These are phyloP conservation scores for Calcarisporium arbuscula DNA, from an alignment of 2,329 filamentous ascomycete species.

Conservation along the genomic window DNA sequence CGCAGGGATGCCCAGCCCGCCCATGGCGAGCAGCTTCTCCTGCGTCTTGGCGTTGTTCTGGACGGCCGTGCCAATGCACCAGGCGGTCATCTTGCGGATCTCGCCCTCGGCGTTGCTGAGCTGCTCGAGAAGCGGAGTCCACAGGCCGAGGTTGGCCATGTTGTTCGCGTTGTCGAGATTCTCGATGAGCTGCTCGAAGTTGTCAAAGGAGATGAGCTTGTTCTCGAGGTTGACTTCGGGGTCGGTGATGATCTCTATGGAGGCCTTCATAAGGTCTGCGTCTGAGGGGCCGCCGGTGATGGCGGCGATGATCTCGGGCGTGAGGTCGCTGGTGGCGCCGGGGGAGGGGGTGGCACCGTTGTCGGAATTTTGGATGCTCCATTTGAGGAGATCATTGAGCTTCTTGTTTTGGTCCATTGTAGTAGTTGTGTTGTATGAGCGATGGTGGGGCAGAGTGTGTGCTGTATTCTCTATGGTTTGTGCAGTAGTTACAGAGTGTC, in stretches of 20 bases:
- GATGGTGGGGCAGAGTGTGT: too few species aligned
- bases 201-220: conserved; percentile 83
- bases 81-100: conserved; percentile 80
- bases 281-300: conserved; percentile 84
- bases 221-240: conserved; percentile 63
- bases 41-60: conserved; percentile 91
- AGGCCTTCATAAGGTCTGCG: conserved; percentile 82
- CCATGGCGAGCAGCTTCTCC: conserved; percentile 57
- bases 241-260: conserved; percentile 69
- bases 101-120: conserved; percentile 64
- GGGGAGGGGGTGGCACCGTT: conserved; percentile 24
- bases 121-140: conserved; percentile 70
- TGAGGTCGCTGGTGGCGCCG: conserved; percentile 41
- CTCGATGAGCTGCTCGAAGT: conserved; percentile 90
- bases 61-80: conserved; percentile 89
- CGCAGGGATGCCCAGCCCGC: conserved; percentile 62
- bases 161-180: conserved; percentile 96
- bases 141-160: conserved; percentile 69
- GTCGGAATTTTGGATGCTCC: conserved; percentile 54
- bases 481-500: too few species aligned
- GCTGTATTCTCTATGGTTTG: too few species aligned
- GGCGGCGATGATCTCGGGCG: conserved; percentile 63
- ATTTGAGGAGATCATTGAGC: conserved; percentile 74
- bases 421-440: too few species aligned
- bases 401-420: conserved; percentile 47